A percentile compares a stretch with the other conserved stretches of the same genome.
Conservation (phyloP, 1,139 yeast genomes). For the Debaryomycetaceae sp. region DNA sequence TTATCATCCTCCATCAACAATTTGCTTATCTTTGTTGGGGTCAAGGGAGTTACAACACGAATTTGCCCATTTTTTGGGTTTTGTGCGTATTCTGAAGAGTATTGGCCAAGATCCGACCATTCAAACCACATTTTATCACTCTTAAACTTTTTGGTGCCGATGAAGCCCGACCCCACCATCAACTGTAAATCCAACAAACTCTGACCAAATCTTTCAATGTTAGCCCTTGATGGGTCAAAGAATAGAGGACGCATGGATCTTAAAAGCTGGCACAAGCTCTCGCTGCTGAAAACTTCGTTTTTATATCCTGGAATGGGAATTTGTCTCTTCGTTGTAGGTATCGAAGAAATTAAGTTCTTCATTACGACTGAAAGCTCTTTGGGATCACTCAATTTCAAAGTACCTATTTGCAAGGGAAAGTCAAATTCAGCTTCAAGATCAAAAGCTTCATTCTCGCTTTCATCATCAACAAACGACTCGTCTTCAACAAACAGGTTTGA, state of each 20-base stretch:
- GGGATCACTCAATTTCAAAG: slow-evolving; percentile 16
- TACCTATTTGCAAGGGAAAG: slow-evolving; percentile 36
- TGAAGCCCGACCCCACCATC: slow-evolving; percentile 31
- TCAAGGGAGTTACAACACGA: neutral
- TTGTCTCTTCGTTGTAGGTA: slow-evolving; percentile 29
- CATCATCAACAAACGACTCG: neutral
- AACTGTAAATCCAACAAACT: slow-evolving; percentile 34
- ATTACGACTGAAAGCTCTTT: slow-evolving; percentile 24
- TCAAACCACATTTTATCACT: slow-evolving; percentile 50
- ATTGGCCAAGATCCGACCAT: slow-evolving; percentile 39
- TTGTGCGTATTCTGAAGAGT: slow-evolving; percentile 14
- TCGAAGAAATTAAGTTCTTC: slow-evolving; percentile 19
- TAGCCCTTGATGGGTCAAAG: slow-evolving; percentile 36
- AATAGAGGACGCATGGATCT: slow-evolving; percentile 28
- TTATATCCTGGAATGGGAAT: slow-evolving; percentile 43
- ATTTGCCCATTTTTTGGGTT: slow-evolving; percentile 1
- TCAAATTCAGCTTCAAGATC: slow-evolving; percentile 12
- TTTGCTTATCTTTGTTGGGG: slow-evolving; percentile 3
- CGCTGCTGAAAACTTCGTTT: slow-evolving; percentile 40
- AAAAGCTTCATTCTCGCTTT: neutral
- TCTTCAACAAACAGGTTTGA: slow-evolving; percentile 3
- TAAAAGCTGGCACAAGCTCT: slow-evolving; percentile 32
- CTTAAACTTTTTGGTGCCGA: slow-evolving; percentile 33
- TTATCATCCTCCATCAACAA: slow-evolving; percentile 15
- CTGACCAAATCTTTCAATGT: slow-evolving; percentile 45